Percentiles rank a stretch among this genome's conserved stretches.
These are phyloP conservation scores for Sisymbrium altissimum DNA, from an alignment of 345 rosid species.

Conservation along the genomic window DNA sequence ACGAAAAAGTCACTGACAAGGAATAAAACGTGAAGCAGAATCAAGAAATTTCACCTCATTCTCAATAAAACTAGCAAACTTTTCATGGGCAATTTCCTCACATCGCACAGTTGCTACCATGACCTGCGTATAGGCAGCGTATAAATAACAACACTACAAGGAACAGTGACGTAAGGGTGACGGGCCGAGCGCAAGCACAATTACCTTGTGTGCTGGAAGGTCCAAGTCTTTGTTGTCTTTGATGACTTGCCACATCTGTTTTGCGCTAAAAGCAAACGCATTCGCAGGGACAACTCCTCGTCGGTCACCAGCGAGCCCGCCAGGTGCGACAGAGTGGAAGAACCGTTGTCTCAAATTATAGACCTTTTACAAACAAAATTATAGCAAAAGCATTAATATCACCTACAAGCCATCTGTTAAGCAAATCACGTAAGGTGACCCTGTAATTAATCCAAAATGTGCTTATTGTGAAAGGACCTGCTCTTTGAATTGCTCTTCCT, in stretches of 20 bases:
- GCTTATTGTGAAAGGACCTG: conserved; percentile 53
- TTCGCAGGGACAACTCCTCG: conserved; percentile 98
- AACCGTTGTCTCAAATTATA: conserved; percentile 82
- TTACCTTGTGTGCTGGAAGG: conserved; percentile 98
- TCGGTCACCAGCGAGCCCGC: conserved; percentile 99
- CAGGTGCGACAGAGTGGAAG: conserved; percentile 89
- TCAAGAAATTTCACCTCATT: conserved; percentile 56
- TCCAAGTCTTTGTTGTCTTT: conserved; percentile 98
- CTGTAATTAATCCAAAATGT: conserved; percentile 17
- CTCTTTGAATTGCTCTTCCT: conserved; percentile 93
- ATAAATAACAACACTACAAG: conserved; percentile 14
- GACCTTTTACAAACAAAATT: conserved; percentile 48
- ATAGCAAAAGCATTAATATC: background rate
- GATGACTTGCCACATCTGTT: conserved; percentile 90
- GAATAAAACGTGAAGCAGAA: background rate
- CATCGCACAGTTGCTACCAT: conserved; percentile 99
- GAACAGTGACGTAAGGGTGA: background rate
- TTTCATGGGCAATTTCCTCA: conserved; percentile 93
- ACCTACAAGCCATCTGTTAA: conserved; percentile 1
- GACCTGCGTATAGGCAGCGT: conserved; percentile 49
- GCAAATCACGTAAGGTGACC: conserved; percentile 7
- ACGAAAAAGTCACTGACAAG: background rate
- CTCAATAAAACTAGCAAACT: conserved; percentile 48
- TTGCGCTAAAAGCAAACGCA: conserved; percentile 93
- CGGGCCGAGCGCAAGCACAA: conserved; percentile 9